Percentiles rank a stretch among this genome's conserved stretches.
phyloP scores from a whole-genome alignment of 495 filamentous ascomycete species.

The Bacidia gigantensis region DNA sequence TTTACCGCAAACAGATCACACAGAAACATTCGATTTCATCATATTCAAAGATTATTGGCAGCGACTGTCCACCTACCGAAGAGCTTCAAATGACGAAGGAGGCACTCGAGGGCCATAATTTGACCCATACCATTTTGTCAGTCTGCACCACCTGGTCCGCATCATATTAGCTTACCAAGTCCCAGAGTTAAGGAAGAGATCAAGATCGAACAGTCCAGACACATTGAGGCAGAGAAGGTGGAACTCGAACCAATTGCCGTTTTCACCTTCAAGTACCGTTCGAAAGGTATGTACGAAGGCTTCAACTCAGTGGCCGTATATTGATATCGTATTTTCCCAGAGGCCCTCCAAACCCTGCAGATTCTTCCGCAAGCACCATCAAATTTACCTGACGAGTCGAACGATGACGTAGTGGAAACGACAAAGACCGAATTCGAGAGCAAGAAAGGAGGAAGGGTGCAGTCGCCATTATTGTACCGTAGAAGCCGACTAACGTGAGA shows the following conservation, averaged over 20 bases:
- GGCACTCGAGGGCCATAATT: background rate
- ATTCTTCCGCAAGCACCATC: constrained; percentile 3
- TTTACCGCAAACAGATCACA: background rate
- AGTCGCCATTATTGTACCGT: too few species aligned
- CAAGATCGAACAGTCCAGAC: background rate
- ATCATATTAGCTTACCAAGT: too few species aligned
- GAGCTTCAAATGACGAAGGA: background rate
- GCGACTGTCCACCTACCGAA: background rate
- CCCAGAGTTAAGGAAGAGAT: too few species aligned
- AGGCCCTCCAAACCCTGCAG: constrained; percentile 5
- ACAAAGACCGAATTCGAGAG: too few species aligned
- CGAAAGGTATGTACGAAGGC: background rate
- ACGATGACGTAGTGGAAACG: too few species aligned
- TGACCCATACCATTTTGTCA: background rate
- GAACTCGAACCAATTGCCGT: background rate
- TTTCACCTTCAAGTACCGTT: constrained; percentile 9
- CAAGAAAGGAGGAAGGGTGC: too few species aligned
- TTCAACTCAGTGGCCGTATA: background rate
- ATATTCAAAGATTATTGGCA: background rate
- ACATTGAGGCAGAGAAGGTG: too few species aligned
- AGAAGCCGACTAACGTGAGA: too few species aligned
- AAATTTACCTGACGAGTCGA: too few species aligned
- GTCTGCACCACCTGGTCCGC: too few species aligned
- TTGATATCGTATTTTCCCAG: background rate
- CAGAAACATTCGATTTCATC: background rate